These are phyloP conservation scores for Eucommia ulmoides DNA, from an alignment of 257 asterid species.

Conservation along the genomic window DNA sequence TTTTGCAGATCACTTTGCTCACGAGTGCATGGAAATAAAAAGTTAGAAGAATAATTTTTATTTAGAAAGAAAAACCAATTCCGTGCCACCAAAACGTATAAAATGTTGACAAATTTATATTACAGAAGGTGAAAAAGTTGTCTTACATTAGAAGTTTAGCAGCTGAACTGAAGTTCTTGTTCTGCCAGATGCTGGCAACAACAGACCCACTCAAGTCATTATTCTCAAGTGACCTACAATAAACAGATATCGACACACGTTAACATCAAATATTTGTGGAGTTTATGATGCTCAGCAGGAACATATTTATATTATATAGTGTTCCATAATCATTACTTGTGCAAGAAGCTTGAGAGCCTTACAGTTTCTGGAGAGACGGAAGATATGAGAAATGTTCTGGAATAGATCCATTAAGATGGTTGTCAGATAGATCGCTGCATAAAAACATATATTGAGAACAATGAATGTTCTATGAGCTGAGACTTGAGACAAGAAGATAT, in stretches of 20 bases:
- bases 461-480: background rate
- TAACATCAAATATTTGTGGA: too few species aligned
- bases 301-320: too few species aligned
- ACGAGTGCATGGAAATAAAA: too few species aligned
- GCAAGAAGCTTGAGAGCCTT: too few species aligned
- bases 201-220: conserved; percentile 31
- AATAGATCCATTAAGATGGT: conserved; percentile 29
- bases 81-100: conserved; percentile 2
- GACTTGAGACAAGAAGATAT: background rate
- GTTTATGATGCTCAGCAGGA: too few species aligned
- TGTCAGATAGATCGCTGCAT: conserved; percentile 34
- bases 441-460: conserved; percentile 3
- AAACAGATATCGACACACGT: conserved; percentile 4
- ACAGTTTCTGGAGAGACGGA: conserved; percentile 36
- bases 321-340: too few species aligned
- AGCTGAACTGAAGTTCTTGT: conserved; percentile 20
- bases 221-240: conserved; percentile 28
- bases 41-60: too few species aligned
- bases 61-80: background rate
- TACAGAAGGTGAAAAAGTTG: too few species aligned
- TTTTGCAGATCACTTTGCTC: conserved; percentile 31
- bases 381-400: conserved; percentile 25
- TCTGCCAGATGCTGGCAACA: conserved; percentile 23
- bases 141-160: conserved; percentile 28
- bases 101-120: too few species aligned